Evolutionary conservation across 805 yeast species (phyloP).

Genomic region (Clavispora vitiphila): DNA sequence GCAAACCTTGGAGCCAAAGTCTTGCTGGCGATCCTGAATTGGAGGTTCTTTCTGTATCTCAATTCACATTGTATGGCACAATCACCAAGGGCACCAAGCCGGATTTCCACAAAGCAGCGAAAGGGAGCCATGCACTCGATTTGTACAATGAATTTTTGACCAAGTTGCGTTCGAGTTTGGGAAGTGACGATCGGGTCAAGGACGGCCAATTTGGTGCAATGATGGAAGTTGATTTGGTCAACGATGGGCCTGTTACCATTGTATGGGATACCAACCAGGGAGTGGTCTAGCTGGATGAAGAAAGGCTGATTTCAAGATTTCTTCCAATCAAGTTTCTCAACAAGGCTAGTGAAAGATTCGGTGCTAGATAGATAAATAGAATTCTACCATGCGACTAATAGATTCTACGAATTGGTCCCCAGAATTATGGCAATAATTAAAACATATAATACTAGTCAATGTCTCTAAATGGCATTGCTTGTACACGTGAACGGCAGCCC

Average conservation of each 20-base stretch:
- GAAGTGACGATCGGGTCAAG: constrained; percentile 55
- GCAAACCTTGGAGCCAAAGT: constrained; percentile 69
- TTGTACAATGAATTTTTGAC: constrained; percentile 52
- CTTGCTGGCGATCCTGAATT: constrained; percentile 61
- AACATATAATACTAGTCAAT: neutral
- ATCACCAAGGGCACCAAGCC: constrained; percentile 92
- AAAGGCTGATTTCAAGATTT: too few relatives aligned
- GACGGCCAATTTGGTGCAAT: constrained; percentile 95
- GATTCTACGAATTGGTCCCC: too few relatives aligned
- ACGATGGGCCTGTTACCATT: constrained; percentile 93
- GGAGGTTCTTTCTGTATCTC: constrained; percentile 81
- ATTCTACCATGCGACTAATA: too few relatives aligned
- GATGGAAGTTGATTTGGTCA: constrained; percentile 89
- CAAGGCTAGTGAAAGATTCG: too few relatives aligned
- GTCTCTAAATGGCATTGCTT: constrained; percentile 23
- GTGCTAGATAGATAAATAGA: too few relatives aligned
- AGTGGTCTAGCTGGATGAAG: constrained; percentile 5
- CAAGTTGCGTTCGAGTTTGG: constrained; percentile 46
- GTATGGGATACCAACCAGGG: constrained; percentile 59
- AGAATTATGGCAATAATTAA: neutral
- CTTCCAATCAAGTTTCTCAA: too few relatives aligned
- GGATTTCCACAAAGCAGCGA: constrained; percentile 88
- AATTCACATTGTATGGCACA: constrained; percentile 83
- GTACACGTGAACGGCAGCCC: constrained; percentile 52
- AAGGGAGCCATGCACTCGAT: constrained; percentile 54